Evolutionary conservation across 768 basidiomycete genomes (phyloP).

Genomic region (Boletus reticuloceps): DNA sequence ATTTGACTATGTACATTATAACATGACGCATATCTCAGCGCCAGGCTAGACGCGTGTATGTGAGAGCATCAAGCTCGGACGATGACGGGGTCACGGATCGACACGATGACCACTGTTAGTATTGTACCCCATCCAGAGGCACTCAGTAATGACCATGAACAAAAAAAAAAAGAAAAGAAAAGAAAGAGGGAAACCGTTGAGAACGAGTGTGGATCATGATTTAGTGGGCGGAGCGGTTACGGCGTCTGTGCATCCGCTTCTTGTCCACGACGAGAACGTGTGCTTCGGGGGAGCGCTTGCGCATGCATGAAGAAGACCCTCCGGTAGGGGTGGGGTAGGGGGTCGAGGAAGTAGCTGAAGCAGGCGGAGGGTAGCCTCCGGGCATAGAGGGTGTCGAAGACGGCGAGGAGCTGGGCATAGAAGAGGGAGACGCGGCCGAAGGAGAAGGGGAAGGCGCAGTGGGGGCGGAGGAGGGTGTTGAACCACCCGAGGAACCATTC

Average conservation of each 20-base stretch:
- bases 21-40: too few species aligned
- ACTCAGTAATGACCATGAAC: background rate
- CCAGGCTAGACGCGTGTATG: too few species aligned
- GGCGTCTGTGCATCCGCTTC: constrained; percentile 19
- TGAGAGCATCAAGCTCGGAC: too few species aligned
- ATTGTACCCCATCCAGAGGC: constrained; percentile 8
- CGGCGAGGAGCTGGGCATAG: background rate
- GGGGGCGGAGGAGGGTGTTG: background rate
- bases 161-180: too few species aligned
- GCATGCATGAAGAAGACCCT: constrained; percentile 10
- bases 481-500: constrained; percentile 1
- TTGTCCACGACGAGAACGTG: background rate
- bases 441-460: background rate
- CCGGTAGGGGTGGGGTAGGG: background rate
- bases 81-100: too few species aligned
- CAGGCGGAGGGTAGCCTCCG: background rate
- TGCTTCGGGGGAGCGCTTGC: constrained; percentile 10
- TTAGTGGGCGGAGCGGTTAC: constrained; percentile 10
- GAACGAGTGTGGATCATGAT: background rate
- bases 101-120: too few species aligned
- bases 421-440: background rate
- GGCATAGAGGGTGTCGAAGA: background rate
- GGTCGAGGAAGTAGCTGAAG: background rate
- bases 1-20: too few species aligned
- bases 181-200: background rate